A percentile compares a stretch with the other conserved stretches of the same genome.
These are phyloP conservation scores for Plasmodium coatneyi DNA, from an alignment of 169 alveolate species.

Conservation along the genomic window DNA sequence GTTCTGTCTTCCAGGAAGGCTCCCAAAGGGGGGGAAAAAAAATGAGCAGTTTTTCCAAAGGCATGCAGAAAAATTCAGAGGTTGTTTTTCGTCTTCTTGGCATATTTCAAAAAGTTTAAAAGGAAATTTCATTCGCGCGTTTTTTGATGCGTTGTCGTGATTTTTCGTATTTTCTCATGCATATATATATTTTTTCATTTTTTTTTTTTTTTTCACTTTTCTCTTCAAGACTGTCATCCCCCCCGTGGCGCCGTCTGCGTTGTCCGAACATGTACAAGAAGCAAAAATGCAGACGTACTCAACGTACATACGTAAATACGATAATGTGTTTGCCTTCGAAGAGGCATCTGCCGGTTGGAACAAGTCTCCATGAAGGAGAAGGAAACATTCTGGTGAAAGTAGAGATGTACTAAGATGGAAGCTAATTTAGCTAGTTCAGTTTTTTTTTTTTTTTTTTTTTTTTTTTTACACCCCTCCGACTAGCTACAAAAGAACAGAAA, in stretches of 20 bases:
- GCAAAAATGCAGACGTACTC: background rate
- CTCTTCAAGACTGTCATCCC: background rate
- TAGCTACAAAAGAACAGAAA: background rate
- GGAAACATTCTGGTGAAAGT: background rate
- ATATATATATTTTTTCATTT: background rate
- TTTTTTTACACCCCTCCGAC: background rate
- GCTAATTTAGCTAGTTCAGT: background rate
- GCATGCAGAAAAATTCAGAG: background rate
- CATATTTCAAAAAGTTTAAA: background rate
- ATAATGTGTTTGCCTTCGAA: background rate
- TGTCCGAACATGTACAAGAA: background rate
- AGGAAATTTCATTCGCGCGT: background rate
- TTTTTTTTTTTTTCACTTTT: background rate
- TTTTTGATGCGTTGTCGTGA: background rate
- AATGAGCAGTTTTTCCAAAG: background rate
- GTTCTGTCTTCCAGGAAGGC: background rate
- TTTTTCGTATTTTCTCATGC: background rate
- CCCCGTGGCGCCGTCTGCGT: background rate
- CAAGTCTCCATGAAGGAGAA: background rate
- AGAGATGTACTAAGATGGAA: background rate
- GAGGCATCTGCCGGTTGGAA: background rate
- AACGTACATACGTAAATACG: background rate
- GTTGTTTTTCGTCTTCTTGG: background rate
- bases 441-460: slow-evolving; percentile 1
- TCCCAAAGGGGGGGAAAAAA: background rate